Base-by-base conservation (phyloP, 495 filamentous ascomycete species). In the Bombardia bombarda region DNA sequence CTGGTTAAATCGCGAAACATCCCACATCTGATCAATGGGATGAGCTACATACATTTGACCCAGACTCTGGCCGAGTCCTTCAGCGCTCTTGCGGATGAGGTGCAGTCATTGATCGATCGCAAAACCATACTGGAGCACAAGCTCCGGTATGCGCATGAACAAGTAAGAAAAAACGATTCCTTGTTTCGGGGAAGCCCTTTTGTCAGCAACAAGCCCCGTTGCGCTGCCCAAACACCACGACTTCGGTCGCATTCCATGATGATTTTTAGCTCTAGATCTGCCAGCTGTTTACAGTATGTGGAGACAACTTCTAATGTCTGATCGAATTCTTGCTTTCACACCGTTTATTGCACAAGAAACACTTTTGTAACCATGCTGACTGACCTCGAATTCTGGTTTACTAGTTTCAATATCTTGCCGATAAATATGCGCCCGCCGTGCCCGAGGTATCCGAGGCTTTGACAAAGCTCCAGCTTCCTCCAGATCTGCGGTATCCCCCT, bases 261-360 rank as follows among this genome's bases (percentile, higher is more conserved):
- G 81, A 82, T 79, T 73, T 46, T 79, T 83, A 83, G 79, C 78
- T 83, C 79, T 83, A 83, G 79, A 84, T 76, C 79, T 77, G 68
- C n/a, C 63, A 83, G 77, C 67, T 73, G 66, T 63, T 59, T 58
- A 65, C 66, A 58, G 61, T 66, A 49, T 19, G 63, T 77, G 79
- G 57, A 68, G 76, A 79, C 50, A 77, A 42, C 19, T 43, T 46
- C 28, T 43, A 55, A 46, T 59, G 40, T 52, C 55, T 61, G 57
- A 62, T 60, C 53, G 51, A 51, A 55, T 40, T 48, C 50, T 46
- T 51, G 44, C 55, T 59, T 61, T 50, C 30, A 60, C 60, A 53
- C 60, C 46, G 28, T 58, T n/a, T 44, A 49, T 33, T 56, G 28
- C 47, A 28, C 40, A 22, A 35, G 35, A 19, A 31, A 42, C 34